These are phyloP conservation scores for Arthromyces matolae DNA, from an alignment of 768 basidiomycete genomes.

Conservation along the genomic window DNA sequence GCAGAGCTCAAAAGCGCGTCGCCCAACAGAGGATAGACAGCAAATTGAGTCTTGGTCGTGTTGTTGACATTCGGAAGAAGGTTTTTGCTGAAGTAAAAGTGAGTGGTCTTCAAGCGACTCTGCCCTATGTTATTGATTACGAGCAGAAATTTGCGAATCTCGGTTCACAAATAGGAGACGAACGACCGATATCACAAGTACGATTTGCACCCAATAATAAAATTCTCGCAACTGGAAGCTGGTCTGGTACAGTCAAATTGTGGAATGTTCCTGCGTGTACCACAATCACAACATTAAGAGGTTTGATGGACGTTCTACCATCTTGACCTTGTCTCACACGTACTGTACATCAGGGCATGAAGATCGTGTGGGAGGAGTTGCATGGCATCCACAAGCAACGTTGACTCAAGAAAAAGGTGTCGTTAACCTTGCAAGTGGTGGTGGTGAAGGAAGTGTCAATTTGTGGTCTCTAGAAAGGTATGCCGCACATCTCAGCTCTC, in stretches of 20 bases:
- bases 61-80: constrained; percentile 91
- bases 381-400: constrained; percentile 96
- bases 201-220: constrained; percentile 92
- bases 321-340: constrained; percentile 2
- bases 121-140: neutral
- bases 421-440: constrained; percentile 89
- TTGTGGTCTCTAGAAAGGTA: constrained; percentile 89
- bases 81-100: constrained; percentile 90
- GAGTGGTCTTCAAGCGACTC: constrained; percentile 15
- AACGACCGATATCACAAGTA: constrained; percentile 89
- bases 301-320: constrained; percentile 32
- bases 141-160: constrained; percentile 82
- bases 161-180: constrained; percentile 97
- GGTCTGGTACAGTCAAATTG: constrained; percentile 92
- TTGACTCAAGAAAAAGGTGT: constrained; percentile 55
- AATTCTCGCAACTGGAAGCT: constrained; percentile 88
- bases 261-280: constrained; percentile 96
- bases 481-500: constrained; percentile 13
- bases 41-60: constrained; percentile 77
- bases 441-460: constrained; percentile 80
- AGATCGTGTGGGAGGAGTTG: constrained; percentile 91
- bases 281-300: constrained; percentile 68
- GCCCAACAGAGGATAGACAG: constrained; percentile 91
- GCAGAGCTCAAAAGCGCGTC: constrained; percentile 94
- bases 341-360: constrained; percentile 59